Evolutionary conservation across 2,329 filamentous ascomycete genomes (phyloP), one percentile per base, ranked within the genome.

Genomic region (Xylaria sp.): DNA sequence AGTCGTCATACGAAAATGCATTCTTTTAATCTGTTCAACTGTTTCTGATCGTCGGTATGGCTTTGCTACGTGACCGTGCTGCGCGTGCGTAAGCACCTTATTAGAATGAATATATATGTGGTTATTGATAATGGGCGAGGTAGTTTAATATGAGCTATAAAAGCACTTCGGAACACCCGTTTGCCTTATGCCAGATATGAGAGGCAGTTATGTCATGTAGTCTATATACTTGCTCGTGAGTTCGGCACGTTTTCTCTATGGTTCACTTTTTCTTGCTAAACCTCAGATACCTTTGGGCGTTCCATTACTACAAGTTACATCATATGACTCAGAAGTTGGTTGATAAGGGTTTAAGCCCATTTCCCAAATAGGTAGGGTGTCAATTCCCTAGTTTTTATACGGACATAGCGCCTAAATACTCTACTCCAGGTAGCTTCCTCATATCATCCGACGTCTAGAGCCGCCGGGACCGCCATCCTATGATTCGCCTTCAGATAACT

Each of bases 1-100:
- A 57, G 69, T 69, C 63, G 62, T 71, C 69, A 62, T 66, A 67
- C 51, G 70, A 63, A 69, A 76, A 76, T 74, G 70, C 70, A 76
- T 73, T 66, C 65, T 37, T 74, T 74, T 70, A 51, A 65, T 67
- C 2, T 50, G 25, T 72, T 70, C 57, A 52, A 63, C 31, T 51
- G 52, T 44, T 48, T 37, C 3, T 55, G 4, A 5, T 9, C 48
- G 13, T 20, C 5, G n/a, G n/a, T 39, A 34, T n/a, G 3, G 39
- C 13, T 2, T 44, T 25, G 51, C 25, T n/a, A 23, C 28, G 18
- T 48, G 39, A 46, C 1, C 13, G 25, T 34, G 28, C 12, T 34
- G 9, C n/a, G 18, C 18, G 28, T 37, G 51, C 15, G 18, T 37
- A 10, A 20, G 23, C 15, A 8, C 15, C 41, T 46, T 8, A 18